Conservation (phyloP, 192 early-diverging fungal genomes). For the Podila epigama region DNA sequence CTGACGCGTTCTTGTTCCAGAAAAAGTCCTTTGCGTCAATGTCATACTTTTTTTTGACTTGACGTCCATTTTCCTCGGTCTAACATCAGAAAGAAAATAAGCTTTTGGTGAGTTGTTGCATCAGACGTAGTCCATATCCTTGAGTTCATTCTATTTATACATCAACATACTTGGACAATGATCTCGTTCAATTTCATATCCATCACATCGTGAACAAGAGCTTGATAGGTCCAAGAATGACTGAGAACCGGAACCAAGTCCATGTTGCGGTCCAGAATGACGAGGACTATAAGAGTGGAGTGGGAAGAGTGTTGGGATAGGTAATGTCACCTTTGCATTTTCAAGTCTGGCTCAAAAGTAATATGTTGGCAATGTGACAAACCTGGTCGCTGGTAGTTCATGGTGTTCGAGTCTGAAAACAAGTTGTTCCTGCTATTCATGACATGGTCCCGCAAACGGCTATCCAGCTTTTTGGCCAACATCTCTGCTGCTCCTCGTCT, state of each 20-base stretch:
- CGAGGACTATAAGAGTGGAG: slow-evolving; percentile 61
- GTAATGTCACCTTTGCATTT: too few species aligned
- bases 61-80: slow-evolving; percentile 69
- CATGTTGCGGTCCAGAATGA: slow-evolving; percentile 91
- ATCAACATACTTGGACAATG: slow-evolving; percentile 65
- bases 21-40: slow-evolving; percentile 91
- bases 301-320: neutral
- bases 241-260: slow-evolving; percentile 91
- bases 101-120: neutral
- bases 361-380: neutral
- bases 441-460: slow-evolving; percentile 89
- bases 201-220: slow-evolving; percentile 94
- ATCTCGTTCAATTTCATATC: slow-evolving; percentile 94
- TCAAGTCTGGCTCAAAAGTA: neutral
- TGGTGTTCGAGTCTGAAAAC: slow-evolving; percentile 67
- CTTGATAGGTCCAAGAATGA: slow-evolving; percentile 99
- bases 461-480: slow-evolving; percentile 90
- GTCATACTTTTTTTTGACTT: slow-evolving; percentile 81
- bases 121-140: too few species aligned
- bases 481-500: slow-evolving; percentile 93
- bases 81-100: slow-evolving; percentile 3
- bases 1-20: slow-evolving; percentile 91
- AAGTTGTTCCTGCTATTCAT: slow-evolving; percentile 89
- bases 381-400: slow-evolving; percentile 78
- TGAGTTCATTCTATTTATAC: slow-evolving; percentile 18